phyloP scores from a whole-genome alignment of 495 filamentous ascomycete species.

The Tuber aestivum region DNA sequence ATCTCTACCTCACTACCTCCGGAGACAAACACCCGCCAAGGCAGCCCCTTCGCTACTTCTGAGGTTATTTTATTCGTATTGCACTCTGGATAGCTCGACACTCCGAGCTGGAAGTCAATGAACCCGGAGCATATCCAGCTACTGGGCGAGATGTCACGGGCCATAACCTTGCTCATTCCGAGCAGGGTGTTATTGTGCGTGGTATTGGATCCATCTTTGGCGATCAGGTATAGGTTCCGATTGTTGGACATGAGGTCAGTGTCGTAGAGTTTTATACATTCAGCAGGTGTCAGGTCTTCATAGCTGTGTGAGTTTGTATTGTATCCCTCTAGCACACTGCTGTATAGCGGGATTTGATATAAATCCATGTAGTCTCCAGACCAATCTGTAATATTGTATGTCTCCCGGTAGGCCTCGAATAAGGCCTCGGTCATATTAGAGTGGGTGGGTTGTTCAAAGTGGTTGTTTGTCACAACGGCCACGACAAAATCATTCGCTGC shows the following conservation, averaged over 20 bases:
- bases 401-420: no score
- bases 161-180: not conserved
- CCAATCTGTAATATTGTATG: no score
- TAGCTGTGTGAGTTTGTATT: not conserved
- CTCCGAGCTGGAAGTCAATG: no score
- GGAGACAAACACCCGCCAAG: no score
- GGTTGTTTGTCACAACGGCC: no score
- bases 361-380: no score
- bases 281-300: not conserved
- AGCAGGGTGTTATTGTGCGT: not conserved
- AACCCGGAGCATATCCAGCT: constrained; percentile 8
- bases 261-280: not conserved
- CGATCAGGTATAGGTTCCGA: not conserved
- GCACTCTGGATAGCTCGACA: no score
- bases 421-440: no score
- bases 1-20: no score
- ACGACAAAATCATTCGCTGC: no score
- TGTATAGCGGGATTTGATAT: no score
- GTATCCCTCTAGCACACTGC: not conserved
- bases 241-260: not conserved
- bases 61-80: not conserved
- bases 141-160: not conserved
- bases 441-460: no score
- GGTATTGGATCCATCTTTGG: not conserved
- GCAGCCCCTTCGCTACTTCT: not conserved